phyloP scores from a whole-genome alignment of 2,329 filamentous ascomycete genomes.

The Penicillium sp. region DNA sequence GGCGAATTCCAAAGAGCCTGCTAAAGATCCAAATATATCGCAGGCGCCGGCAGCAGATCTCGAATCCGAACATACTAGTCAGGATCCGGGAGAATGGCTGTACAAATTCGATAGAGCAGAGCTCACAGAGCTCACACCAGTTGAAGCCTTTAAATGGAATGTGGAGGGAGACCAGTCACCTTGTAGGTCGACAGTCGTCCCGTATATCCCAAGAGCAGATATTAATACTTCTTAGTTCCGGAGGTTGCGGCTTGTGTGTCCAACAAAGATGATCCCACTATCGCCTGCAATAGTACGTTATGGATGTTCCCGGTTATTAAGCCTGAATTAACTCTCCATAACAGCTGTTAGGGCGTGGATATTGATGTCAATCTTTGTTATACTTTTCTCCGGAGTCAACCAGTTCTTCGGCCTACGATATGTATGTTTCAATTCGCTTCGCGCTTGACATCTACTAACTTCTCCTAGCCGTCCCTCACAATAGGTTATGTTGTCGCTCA shows the following conservation, averaged over 20 bases:
- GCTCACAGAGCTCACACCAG: constrained; percentile 30
- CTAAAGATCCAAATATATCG: background rate
- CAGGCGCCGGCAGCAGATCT: constrained; percentile 1
- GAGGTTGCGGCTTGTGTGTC: constrained; percentile 38
- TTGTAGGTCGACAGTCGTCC: constrained; percentile 24
- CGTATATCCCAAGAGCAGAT: background rate
- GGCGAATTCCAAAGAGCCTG: background rate
- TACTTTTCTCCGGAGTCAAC: constrained; percentile 23
- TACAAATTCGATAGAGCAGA: constrained; percentile 16
- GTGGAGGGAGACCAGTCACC: constrained; percentile 39
- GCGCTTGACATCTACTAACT: background rate
- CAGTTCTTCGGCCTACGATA: constrained; percentile 27
- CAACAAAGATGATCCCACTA: constrained; percentile 33
- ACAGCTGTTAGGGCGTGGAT: constrained; percentile 31
- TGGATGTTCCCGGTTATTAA: background rate
- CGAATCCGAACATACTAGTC: constrained; percentile 5
- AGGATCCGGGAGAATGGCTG: constrained; percentile 2
- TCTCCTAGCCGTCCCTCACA: constrained; percentile 18
- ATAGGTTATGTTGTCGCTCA: constrained; percentile 24
- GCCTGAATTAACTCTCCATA: background rate
- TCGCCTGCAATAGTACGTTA: constrained; percentile 29
- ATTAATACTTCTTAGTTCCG: constrained; percentile 25
- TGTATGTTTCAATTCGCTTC: constrained; percentile 8
- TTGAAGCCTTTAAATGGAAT: constrained; percentile 37
- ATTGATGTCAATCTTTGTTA: constrained; percentile 24